These are phyloP conservation scores for Thinopyrum elongatum DNA, from an alignment of 176 grass and related monocot species.

Conservation along the genomic window DNA sequence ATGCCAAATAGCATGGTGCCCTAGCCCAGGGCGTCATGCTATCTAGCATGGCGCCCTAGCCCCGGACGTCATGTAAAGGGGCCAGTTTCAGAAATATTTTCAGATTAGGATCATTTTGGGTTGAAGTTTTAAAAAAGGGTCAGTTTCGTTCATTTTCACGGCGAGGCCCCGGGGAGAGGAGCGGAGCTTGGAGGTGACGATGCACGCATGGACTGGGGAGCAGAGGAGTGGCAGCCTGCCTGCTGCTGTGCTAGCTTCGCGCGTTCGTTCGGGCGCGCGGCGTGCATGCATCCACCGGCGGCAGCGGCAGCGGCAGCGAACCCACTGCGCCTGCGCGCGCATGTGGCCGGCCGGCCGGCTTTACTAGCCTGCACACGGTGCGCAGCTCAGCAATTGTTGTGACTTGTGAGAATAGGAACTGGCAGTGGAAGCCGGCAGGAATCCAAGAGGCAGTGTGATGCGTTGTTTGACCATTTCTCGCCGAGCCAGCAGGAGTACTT, in stretches of 20 bases:
- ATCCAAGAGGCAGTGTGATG: not conserved
- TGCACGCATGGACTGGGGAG: slow-evolving; percentile 28
- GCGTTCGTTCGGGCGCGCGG: not conserved
- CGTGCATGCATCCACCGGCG: not conserved
- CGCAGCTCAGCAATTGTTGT: not conserved
- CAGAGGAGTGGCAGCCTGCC: slow-evolving; percentile 3
- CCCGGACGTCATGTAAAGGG: too few species aligned
- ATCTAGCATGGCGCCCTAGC: too few species aligned
- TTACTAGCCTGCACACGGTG: slow-evolving; percentile 7
- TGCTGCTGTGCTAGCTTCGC: not conserved
- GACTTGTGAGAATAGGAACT: not conserved
- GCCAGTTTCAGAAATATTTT: too few species aligned
- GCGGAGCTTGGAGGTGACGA: slow-evolving; percentile 10
- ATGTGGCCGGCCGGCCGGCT: slow-evolving; percentile 38
- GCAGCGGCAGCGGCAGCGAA: not conserved
- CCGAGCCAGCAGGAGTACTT: not conserved
- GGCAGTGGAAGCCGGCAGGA: not conserved
- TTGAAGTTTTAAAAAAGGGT: too few species aligned
- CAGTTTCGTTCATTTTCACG: too few species aligned
- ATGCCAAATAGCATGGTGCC: too few species aligned
- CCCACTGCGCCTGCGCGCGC: not conserved
- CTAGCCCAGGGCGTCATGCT: too few species aligned
- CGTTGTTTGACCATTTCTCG: not conserved
- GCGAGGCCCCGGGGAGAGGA: too few species aligned
- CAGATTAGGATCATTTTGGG: too few species aligned